Evolutionary conservation across 1,284 basidiomycete genomes (phyloP).

Genomic region (Hemileia vastatrix): DNA sequence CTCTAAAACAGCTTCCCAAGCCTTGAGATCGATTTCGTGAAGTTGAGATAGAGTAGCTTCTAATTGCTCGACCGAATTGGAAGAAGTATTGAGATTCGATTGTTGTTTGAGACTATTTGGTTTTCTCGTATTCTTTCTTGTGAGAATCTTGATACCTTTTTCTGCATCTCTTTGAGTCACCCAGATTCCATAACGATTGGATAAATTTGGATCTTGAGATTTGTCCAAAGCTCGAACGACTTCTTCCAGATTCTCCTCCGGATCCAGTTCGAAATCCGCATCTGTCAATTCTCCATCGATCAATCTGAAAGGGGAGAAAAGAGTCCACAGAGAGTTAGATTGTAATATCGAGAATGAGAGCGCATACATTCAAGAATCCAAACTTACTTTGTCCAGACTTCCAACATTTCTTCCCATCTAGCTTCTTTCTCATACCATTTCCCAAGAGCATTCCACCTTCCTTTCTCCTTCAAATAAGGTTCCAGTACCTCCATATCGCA

Average conservation of each 20-base stretch:
- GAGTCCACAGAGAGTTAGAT: neutral
- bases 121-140: slow-evolving; percentile 25
- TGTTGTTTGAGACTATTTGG: slow-evolving; percentile 16
- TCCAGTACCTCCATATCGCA: slow-evolving; percentile 26
- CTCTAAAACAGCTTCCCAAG: too few species aligned
- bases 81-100: too few species aligned
- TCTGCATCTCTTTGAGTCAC: slow-evolving; percentile 32
- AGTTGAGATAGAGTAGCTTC: too few species aligned
- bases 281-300: slow-evolving; percentile 31
- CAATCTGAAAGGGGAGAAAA: slow-evolving; percentile 5
- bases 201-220: slow-evolving; percentile 20
- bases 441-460: too few species aligned
- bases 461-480: too few species aligned
- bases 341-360: neutral
- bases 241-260: slow-evolving; percentile 13
- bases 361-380: neutral
- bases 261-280: slow-evolving; percentile 7
- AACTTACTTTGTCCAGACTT: slow-evolving; percentile 22
- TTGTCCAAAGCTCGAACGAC: slow-evolving; percentile 25
- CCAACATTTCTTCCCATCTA: slow-evolving; percentile 26
- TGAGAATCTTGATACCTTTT: slow-evolving; percentile 30
- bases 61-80: too few species aligned
- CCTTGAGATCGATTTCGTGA: too few species aligned
- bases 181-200: slow-evolving; percentile 32
- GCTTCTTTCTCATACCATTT: too few species aligned